Percentiles rank a stretch among this genome's conserved stretches.
phyloP scores from a whole-genome alignment of 73 alveolate genomes.

The Halteria grandinella region DNA sequence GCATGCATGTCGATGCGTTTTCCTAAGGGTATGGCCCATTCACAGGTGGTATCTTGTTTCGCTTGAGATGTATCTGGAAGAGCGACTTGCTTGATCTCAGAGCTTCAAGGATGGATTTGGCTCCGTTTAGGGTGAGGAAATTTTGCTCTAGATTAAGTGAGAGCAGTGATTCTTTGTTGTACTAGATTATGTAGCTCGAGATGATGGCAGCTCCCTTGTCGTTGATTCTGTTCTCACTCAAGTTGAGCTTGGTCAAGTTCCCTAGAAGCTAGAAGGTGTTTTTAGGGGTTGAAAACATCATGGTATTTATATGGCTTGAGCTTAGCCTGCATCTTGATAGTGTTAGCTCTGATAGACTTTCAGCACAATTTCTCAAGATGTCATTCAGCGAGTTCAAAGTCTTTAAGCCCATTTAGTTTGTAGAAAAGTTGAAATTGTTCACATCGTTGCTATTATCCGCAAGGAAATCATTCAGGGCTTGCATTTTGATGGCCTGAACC shows the following conservation, averaged over 20 bases:
- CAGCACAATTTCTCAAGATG: slow-evolving; percentile 18
- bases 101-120: slow-evolving; percentile 5
- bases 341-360: slow-evolving; percentile 21
- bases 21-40: neutral
- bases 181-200: neutral
- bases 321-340: slow-evolving; percentile 37
- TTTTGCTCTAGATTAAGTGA: slow-evolving; percentile 24
- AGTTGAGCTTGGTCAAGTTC: neutral
- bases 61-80: neutral
- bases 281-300: no score
- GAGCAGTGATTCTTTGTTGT: slow-evolving; percentile 15
- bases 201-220: slow-evolving; percentile 18
- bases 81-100: neutral
- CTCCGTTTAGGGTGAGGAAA: slow-evolving; percentile 21
- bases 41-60: slow-evolving; percentile 7
- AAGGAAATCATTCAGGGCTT: slow-evolving; percentile 29
- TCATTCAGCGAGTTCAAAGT: slow-evolving; percentile 10
- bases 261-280: slow-evolving; percentile 12
- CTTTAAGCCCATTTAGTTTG: slow-evolving; percentile 19
- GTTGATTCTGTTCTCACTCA: slow-evolving; percentile 25
- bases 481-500: slow-evolving; percentile 31
- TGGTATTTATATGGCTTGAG: neutral
- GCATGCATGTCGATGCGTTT: neutral
- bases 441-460: slow-evolving; percentile 14
- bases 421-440: slow-evolving; percentile 23